phyloP scores from a whole-genome alignment of 1,139 yeast genomes.

The Debaryomyces singareniensis region DNA sequence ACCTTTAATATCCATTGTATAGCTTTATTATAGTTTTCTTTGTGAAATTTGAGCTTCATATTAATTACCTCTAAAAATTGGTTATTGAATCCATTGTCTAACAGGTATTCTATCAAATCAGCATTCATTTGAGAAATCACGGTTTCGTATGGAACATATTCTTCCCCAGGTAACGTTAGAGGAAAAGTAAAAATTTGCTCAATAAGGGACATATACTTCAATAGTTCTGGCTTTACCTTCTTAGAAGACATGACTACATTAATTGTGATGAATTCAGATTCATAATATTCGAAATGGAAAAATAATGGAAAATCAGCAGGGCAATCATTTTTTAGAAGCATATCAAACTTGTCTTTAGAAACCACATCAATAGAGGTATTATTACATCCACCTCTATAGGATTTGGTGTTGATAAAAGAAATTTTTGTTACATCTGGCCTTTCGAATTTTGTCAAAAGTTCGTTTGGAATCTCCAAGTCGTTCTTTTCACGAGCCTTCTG shows the following conservation, averaged over 20 bases:
- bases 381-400: slow-evolving; percentile 48
- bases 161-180: slow-evolving; percentile 56
- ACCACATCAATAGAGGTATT: slow-evolving; percentile 11
- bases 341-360: slow-evolving; percentile 18
- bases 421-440: slow-evolving; percentile 75
- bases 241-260: slow-evolving; percentile 60
- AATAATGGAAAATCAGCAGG: slow-evolving; percentile 58
- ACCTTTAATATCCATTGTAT: slow-evolving; percentile 71
- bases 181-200: slow-evolving; percentile 68
- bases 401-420: slow-evolving; percentile 61
- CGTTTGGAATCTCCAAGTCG: slow-evolving; percentile 69
- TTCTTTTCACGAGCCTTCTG: slow-evolving; percentile 61
- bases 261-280: slow-evolving; percentile 76
- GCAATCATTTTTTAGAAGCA: slow-evolving; percentile 27
- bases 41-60: slow-evolving; percentile 57
- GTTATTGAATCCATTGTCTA: slow-evolving; percentile 54
- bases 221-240: slow-evolving; percentile 47
- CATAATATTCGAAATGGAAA: slow-evolving; percentile 72
- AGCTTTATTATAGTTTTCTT: slow-evolving; percentile 57
- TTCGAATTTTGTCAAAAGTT: slow-evolving; percentile 51
- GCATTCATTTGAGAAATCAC: slow-evolving; percentile 68
- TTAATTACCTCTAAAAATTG: slow-evolving; percentile 61
- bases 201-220: slow-evolving; percentile 65
- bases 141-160: slow-evolving; percentile 57
- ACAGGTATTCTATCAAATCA: slow-evolving; percentile 59